Evolutionary conservation across 1,139 yeast species (phyloP), one percentile per base, ranked within the genome.

Genomic region (Lodderomyces metapsilosis): DNA sequence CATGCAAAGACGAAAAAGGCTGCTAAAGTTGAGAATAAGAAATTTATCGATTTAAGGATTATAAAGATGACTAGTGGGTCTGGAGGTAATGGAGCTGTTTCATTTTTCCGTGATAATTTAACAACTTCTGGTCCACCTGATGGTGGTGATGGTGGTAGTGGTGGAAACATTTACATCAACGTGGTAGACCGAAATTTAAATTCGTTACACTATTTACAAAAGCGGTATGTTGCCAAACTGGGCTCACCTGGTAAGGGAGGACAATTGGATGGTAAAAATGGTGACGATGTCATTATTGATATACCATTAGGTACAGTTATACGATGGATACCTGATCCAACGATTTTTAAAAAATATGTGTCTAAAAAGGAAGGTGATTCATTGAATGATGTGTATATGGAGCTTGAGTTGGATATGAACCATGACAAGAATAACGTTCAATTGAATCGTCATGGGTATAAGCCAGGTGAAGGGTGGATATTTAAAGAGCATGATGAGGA

Each of bases 91-190:
- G 98, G 98, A 5, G 74, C 80, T 38, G 84, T 88, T 0, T 84
- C 97, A 1, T 92, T 92, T 59, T 77, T 84, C 49, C 68, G 96
- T 47, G 98, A 88, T 53, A 88, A 96, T 2, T 87, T 89, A 40
- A 68, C 88, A 34, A 75, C 96, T 0, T 73, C 76, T 15, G 98
- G 98, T 0, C 98, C 98, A 0, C 95, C 98, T 0, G 96, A 91
- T 61, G 98, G 98, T 18, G 98, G 98, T 12, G 98, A 92, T 62
- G 98, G 98, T 18, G 98, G 98, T 5, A 69, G 74, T 47, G 98
- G 98, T 10, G 98, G 98, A 1, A 76, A 85, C 42, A 76, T 92
- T 2, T 91, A 84, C 57, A 76, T 92, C 4, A 87, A 82, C 57
- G 96, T 95, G 2, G 82, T 84, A 2, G 80, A 78, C 35, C 39